Base-by-base conservation (phyloP, 768 basidiomycete species). In the Podaxis pistillaris region DNA sequence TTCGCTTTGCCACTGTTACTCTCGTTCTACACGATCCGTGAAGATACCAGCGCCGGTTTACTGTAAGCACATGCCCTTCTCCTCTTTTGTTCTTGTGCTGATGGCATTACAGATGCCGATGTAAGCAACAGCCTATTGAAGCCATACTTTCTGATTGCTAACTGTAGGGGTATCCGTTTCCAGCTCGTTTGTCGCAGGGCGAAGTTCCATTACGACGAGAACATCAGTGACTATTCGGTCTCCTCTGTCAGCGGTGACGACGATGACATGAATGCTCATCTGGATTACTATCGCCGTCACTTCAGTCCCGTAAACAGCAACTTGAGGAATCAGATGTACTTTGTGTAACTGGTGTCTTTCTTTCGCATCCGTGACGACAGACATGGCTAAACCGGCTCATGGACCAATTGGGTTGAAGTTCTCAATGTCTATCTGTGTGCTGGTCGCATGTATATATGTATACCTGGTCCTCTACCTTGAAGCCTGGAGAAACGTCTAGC, bases 21-120 rank as follows among this genome's bases (percentile, higher is more conserved):
- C 87, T 0, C 81, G 89, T 1, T 82, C 88, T 9, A 89, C 88
- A 2, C 81, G 86, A n/a, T 86, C 87, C 0, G 89, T 90, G 2
- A 90, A 88, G 1, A 86, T 90, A 22, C 88, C 88, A 0, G 88
- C 88, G 0, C 89, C 88, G 0, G 87, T 89, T 0, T 89, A 89
- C 63, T 89, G 87, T 89, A 65, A 69, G 86, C 66, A 49, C 33
- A 30, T 17, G 4, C 1, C 41, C 26, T 17, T 5, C n/a, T 47
- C 17, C 4, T 12, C 17, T 13, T 56, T 38, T 8, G 9, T 47
- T 53, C 26, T 36, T 9, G 4, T 49, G 26, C 59, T 60, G 24
- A 50, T 19, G 22, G 13, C 15, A 17, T 37, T 56, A 33, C 30
- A 62, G 61, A 62, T 56, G 61, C 61, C 37, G 61, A 62, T 30